Conservation (phyloP, 2,329 filamentous ascomycete genomes). For the Lasiodiplodia sp. region DNA sequence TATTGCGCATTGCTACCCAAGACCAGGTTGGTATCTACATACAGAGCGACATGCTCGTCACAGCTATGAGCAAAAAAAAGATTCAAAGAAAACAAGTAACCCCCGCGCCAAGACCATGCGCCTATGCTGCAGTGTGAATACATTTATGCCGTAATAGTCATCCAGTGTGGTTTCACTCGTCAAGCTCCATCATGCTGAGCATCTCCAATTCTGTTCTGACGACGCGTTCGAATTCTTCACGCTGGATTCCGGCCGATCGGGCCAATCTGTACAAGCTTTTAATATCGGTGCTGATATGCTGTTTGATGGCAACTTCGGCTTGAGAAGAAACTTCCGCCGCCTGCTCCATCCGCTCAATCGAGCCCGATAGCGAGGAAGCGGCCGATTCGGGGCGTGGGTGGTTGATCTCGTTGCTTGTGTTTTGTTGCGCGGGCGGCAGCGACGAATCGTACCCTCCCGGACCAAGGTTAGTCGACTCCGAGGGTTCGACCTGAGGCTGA, state of each 20-base stretch:
- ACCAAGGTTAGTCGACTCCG: conserved; percentile 47
- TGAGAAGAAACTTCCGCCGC: conserved; percentile 65
- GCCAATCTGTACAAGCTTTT: conserved; percentile 79
- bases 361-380: conserved; percentile 42
- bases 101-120: conserved; percentile 1
- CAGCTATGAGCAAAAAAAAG: background rate
- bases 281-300: conserved; percentile 79
- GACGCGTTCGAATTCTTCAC: conserved; percentile 76
- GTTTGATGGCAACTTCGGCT: conserved; percentile 75
- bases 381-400: conserved; percentile 44
- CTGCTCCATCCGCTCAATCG: conserved; percentile 65
- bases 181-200: conserved; percentile 71
- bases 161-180: conserved; percentile 41
- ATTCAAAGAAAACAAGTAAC: background rate
- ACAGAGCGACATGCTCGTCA: conserved; percentile 3
- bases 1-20: conserved; percentile 21
- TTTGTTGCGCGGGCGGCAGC: conserved; percentile 33
- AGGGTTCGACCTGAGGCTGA: conserved; percentile 52
- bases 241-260: conserved; percentile 73
- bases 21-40: conserved; percentile 20
- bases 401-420: conserved; percentile 27
- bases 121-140: conserved; percentile 22
- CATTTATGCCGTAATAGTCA: background rate
- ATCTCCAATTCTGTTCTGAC: conserved; percentile 75
- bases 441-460: conserved; percentile 44